These are phyloP conservation scores for Melampsora americana DNA, from an alignment of 1,284 basidiomycete genomes.

Conservation along the genomic window DNA sequence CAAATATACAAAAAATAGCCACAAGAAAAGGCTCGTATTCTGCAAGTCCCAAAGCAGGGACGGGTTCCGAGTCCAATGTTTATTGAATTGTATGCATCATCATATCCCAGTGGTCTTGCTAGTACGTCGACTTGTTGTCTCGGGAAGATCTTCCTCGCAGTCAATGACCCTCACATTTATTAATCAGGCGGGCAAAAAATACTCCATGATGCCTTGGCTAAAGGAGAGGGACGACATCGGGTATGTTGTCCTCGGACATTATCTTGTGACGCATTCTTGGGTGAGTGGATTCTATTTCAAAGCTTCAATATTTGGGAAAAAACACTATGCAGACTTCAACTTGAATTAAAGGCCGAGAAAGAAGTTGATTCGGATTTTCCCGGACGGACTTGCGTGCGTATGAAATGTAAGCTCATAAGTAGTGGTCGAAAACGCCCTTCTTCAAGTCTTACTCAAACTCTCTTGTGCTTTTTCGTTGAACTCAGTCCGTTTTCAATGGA, in stretches of 20 bases:
- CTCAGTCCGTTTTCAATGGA: slow-evolving; percentile 41
- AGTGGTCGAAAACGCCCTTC: too few species aligned
- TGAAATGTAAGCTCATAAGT: slow-evolving; percentile 32
- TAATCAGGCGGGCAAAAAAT: slow-evolving; percentile 32
- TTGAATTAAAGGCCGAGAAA: slow-evolving; percentile 29
- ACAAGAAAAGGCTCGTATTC: slow-evolving; percentile 14
- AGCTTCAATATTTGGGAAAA: not conserved
- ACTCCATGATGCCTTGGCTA: slow-evolving; percentile 38
- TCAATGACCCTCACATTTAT: not conserved
- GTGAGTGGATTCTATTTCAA: slow-evolving; percentile 24
- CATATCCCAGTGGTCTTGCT: slow-evolving; percentile 28
- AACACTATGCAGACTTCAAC: not conserved
- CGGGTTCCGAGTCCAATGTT: slow-evolving; percentile 12
- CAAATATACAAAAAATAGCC: not conserved
- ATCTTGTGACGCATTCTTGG: slow-evolving; percentile 40
- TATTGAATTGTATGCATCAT: slow-evolving; percentile 21
- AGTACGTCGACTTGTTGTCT: slow-evolving; percentile 4
- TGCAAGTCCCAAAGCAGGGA: slow-evolving; percentile 23
- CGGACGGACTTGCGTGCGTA: not conserved
- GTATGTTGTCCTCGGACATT: slow-evolving; percentile 34
- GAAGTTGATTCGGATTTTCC: slow-evolving; percentile 13
- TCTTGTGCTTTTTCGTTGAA: not conserved
- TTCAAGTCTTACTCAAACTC: too few species aligned
- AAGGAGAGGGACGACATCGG: slow-evolving; percentile 1
- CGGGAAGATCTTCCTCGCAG: not conserved